phyloP scores from a whole-genome alignment of 2,329 filamentous ascomycete genomes.

The Neofusicoccum kwambonambiense region DNA sequence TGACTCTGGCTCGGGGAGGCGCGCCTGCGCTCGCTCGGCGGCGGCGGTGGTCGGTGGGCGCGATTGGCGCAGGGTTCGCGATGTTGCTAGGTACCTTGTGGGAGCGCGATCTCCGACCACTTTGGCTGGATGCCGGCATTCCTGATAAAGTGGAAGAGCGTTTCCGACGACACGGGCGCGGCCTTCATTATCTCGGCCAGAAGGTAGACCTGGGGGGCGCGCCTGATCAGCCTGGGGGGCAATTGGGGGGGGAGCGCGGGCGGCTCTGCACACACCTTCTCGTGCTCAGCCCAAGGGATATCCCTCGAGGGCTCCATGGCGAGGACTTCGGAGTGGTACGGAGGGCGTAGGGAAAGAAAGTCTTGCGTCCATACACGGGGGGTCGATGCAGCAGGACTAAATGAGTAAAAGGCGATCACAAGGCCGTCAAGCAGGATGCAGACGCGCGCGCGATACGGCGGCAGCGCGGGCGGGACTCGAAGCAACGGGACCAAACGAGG shows the following conservation, averaged over 20 bases:
- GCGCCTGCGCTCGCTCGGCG: not conserved
- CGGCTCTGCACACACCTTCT: slow-evolving; percentile 41
- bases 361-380: slow-evolving; percentile 18
- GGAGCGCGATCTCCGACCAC: slow-evolving; percentile 52
- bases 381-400: slow-evolving; percentile 35
- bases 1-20: not conserved
- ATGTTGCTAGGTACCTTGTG: slow-evolving; percentile 43
- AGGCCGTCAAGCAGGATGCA: slow-evolving; percentile 26
- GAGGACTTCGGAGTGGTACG: slow-evolving; percentile 24
- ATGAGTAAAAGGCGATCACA: slow-evolving; percentile 34
- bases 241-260: slow-evolving; percentile 6
- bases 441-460: slow-evolving; percentile 17
- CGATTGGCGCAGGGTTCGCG: slow-evolving; percentile 4
- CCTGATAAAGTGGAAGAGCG: slow-evolving; percentile 45
- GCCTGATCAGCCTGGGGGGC: slow-evolving; percentile 12
- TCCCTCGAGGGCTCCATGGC: slow-evolving; percentile 45
- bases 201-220: slow-evolving; percentile 37
- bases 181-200: slow-evolving; percentile 54
- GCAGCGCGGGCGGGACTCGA: slow-evolving; percentile 21
- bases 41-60: slow-evolving; percentile 4
- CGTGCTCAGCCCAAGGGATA: slow-evolving; percentile 46
- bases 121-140: slow-evolving; percentile 44
- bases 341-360: slow-evolving; percentile 31
- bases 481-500: slow-evolving; percentile 28
- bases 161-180: slow-evolving; percentile 43